Evolutionary conservation across 2,329 filamentous ascomycete species (phyloP), one percentile per base, ranked within the genome.

Genomic region (Cladosporium velox): DNA sequence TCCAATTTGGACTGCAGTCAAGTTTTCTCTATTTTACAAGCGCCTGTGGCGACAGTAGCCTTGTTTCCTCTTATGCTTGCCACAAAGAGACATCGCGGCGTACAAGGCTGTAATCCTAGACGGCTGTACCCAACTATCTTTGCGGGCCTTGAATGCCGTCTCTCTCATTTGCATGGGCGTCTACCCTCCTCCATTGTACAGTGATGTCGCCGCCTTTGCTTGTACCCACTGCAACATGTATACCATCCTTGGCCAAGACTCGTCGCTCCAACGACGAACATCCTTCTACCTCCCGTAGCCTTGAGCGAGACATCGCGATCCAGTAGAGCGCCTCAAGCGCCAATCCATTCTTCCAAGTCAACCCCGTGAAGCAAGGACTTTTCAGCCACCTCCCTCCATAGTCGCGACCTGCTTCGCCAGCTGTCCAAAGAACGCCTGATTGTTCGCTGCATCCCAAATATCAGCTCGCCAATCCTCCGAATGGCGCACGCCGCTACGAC

Each of bases 401-500:
- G 70, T 74, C 11, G 73, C 75, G 28, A 82, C 72, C 72, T 82
- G 79, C 77, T 82, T 82, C 70, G 79, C 79, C 58, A 83, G 75
- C 66, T 80, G 77, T 24, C 74, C 76, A 71, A 81, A 80, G 73
- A 83, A 82, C 67, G 79, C 76, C 68, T 81, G 79, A 4, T 51
- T 69, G 58, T 44, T 4, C n/a, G 41, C 14, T 55, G 26, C 14
- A 55, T 6, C 30, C 28, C 7, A 47, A 47, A 21, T 6, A 34
- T 55, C 28, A 55, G 52, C 52, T 34, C 52, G 4, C 52, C 28
- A 34, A n/a, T 24, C 26, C 18, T 34, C 4, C 18, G 12, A 3
- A 34, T 34, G n/a, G 7, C 52, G 28, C 24, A 14, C 3, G 11
- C 34, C 8, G 26, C 12, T 18, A 44, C 18, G 38, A 69, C 72